A percentile compares a stretch with the other conserved stretches of the same genome.
Evolutionary conservation across 768 basidiomycete species (phyloP).

Genomic region (Leccinum pellstonianum): DNA sequence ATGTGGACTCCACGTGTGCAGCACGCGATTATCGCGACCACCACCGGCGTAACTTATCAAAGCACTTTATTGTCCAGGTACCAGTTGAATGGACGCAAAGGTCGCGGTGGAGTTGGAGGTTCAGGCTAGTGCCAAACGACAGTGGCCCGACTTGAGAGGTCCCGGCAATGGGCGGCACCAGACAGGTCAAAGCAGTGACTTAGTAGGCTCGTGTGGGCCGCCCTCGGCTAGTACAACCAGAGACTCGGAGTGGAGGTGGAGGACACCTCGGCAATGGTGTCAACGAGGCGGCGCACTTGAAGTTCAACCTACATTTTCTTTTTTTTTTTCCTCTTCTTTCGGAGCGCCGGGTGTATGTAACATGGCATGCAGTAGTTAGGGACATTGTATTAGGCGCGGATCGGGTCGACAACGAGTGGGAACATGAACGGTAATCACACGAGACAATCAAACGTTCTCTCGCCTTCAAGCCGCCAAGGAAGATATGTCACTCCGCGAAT

Average conservation of each 20-base stretch:
- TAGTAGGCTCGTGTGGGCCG: background rate
- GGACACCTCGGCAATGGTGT: background rate
- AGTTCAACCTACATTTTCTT: conserved; percentile 2
- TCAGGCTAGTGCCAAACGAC: background rate
- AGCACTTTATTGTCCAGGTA: conserved; percentile 14
- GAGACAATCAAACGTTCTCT: background rate
- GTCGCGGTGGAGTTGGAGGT: conserved; percentile 7
- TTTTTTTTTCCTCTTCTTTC: background rate
- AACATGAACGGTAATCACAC: conserved; percentile 2
- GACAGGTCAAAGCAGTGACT: background rate
- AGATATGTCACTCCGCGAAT: conserved; percentile 1
- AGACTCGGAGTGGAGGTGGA: background rate
- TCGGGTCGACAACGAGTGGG: conserved; percentile 4
- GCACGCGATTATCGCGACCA: conserved; percentile 32
- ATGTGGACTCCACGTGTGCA: conserved; percentile 33
- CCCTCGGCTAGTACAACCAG: background rate
- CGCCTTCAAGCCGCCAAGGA: conserved; percentile 3
- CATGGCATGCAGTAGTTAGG: background rate
- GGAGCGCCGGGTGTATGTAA: background rate
- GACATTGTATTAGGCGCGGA: background rate
- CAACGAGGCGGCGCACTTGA: background rate
- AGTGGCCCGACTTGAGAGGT: background rate
- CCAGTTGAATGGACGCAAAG: conserved; percentile 2
- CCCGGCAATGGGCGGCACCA: background rate
- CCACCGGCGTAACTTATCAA: conserved; percentile 1